These are phyloP conservation scores for Naganishia friedmannii DNA, from an alignment of 768 basidiomycete species.

Conservation along the genomic window DNA sequence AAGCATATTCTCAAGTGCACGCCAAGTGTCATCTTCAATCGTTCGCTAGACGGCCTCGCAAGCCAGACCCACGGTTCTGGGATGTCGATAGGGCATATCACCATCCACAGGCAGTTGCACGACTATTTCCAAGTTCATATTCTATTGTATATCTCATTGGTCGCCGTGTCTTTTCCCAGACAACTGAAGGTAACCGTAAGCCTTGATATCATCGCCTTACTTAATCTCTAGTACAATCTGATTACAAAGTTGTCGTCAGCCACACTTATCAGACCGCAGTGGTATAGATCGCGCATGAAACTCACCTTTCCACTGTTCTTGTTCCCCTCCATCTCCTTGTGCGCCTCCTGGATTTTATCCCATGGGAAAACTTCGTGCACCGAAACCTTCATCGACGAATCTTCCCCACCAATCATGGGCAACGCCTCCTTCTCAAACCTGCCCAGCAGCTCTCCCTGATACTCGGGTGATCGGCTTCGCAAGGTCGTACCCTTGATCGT, in stretches of 20 bases:
- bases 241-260: background rate
- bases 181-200: too few relatives aligned
- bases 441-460: slow-evolving; percentile 67
- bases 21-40: background rate
- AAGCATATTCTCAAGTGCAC: background rate
- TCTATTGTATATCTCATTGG: background rate
- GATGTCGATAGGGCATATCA: too few relatives aligned
- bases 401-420: slow-evolving; percentile 48
- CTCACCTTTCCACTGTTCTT: slow-evolving; percentile 58
- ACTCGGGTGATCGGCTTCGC: slow-evolving; percentile 68
- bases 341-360: slow-evolving; percentile 74
- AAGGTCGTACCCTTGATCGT: slow-evolving; percentile 85
- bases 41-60: background rate
- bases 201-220: background rate
- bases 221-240: slow-evolving; percentile 51
- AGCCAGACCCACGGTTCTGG: background rate
- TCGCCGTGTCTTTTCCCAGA: background rate
- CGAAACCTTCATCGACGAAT: slow-evolving; percentile 62
- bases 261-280: background rate
- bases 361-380: slow-evolving; percentile 79
- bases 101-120: too few relatives aligned
- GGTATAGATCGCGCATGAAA: background rate
- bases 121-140: too few relatives aligned
- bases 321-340: slow-evolving; percentile 78
- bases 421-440: slow-evolving; percentile 63